Conservation (phyloP, 169 alveolate genomes). For the Theileria sp. region DNA sequence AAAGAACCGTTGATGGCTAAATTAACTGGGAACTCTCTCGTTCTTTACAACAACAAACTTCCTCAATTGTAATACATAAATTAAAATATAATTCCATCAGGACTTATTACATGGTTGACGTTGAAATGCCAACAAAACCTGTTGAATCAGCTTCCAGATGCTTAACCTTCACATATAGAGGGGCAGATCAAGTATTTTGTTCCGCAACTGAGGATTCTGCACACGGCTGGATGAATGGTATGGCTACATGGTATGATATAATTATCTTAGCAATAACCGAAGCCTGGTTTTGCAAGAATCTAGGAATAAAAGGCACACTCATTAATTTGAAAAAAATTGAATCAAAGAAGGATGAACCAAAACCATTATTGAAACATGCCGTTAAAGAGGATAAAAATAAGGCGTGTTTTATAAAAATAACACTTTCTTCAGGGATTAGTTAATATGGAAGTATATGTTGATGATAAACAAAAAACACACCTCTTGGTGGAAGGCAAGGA, state of each 20-base stretch:
- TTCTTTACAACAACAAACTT: conserved; percentile 41
- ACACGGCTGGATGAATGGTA: conserved; percentile 67
- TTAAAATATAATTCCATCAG: background rate
- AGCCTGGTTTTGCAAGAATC: conserved; percentile 64
- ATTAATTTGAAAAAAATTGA: conserved; percentile 23
- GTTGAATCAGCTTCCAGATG: conserved; percentile 59
- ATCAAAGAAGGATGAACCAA: conserved; percentile 3
- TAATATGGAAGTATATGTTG: conserved; percentile 60
- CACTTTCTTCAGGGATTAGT: conserved; percentile 30
- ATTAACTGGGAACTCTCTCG: conserved; percentile 50
- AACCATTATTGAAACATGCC: conserved; percentile 40
- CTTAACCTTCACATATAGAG: conserved; percentile 56
- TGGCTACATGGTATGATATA: background rate
- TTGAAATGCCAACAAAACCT: conserved; percentile 50
- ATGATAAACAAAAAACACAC: conserved; percentile 53
- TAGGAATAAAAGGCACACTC: conserved; percentile 48
- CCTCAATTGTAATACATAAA: conserved; percentile 21
- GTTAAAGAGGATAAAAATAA: conserved; percentile 36
- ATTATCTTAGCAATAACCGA: conserved; percentile 40
- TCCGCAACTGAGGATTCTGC: conserved; percentile 51
- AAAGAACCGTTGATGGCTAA: conserved; percentile 59
- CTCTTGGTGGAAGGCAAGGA: conserved; percentile 62
- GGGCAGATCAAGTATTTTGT: conserved; percentile 55
- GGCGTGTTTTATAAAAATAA: background rate
- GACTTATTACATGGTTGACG: conserved; percentile 50